A percentile compares a stretch with the other conserved stretches of the same genome.
Conservation (phyloP, 257 asterid species). For the Nemophila menziesii region DNA sequence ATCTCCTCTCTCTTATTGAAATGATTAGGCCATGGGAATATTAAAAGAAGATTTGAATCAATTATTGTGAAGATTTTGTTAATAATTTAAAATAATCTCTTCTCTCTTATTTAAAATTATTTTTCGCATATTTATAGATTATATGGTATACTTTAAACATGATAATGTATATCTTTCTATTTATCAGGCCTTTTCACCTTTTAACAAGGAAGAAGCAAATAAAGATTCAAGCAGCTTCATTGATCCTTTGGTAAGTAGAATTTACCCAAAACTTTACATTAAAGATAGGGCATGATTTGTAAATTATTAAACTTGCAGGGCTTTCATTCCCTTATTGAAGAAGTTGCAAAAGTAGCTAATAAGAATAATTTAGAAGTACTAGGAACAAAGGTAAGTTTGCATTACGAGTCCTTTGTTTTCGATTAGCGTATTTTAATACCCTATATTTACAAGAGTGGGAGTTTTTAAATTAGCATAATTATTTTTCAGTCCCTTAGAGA, state of each 20-base stretch:
- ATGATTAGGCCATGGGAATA: too few species aligned
- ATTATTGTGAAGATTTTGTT: too few species aligned
- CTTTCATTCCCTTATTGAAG: conserved; percentile 59
- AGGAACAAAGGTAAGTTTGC: conserved; percentile 33
- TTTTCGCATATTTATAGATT: neutral
- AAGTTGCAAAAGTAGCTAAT: conserved; percentile 24
- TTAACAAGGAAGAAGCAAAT: conserved; percentile 31
- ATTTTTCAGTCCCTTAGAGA: conserved; percentile 55
- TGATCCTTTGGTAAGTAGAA: conserved; percentile 47
- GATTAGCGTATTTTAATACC: too few species aligned
- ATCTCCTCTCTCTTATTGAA: too few species aligned
- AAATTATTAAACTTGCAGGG: conserved; percentile 41
- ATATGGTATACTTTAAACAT: conserved; percentile 5
- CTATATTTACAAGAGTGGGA: too few species aligned
- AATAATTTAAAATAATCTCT: too few species aligned
- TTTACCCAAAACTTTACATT: neutral
- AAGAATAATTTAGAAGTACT: conserved; percentile 24
- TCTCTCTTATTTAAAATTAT: too few species aligned
- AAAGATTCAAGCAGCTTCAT: conserved; percentile 28
- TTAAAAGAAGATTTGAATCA: too few species aligned
- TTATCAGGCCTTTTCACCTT: conserved; percentile 79
- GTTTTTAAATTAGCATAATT: neutral
- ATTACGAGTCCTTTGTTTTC: neutral
- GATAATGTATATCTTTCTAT: conserved; percentile 10
- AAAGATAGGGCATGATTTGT: neutral